Conservation (phyloP, 768 basidiomycete species). For the Rickenella mellea region DNA sequence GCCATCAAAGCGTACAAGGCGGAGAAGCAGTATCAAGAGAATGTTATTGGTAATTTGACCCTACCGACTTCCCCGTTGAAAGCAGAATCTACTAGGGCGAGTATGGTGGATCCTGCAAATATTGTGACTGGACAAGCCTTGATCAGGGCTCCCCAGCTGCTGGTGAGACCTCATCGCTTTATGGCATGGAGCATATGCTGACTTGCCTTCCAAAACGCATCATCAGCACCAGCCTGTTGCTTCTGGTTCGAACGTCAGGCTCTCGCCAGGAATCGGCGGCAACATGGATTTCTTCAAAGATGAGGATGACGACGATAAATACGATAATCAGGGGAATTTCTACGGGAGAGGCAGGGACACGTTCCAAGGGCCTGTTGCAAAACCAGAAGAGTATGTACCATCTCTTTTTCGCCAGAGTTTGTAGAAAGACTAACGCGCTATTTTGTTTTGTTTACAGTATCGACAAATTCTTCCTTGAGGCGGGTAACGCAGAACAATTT, state of each 20-base stretch:
- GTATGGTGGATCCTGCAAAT: slow-evolving; percentile 13
- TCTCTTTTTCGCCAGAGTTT: background rate
- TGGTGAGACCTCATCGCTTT: background rate
- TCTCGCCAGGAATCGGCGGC: slow-evolving; percentile 1
- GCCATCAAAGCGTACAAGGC: background rate
- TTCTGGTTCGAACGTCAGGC: slow-evolving; percentile 12
- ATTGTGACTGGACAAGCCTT: slow-evolving; percentile 5
- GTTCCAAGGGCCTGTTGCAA: slow-evolving; percentile 35
- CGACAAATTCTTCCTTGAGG: slow-evolving; percentile 41
- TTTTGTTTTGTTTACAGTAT: slow-evolving; percentile 26
- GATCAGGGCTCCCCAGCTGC: background rate
- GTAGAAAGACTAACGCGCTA: background rate
- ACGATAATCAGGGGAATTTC: slow-evolving; percentile 36
- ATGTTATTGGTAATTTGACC: too few relatives aligned
- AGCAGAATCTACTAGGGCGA: slow-evolving; percentile 11
- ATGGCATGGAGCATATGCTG: background rate
- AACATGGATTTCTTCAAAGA: slow-evolving; percentile 1
- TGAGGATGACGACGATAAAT: slow-evolving; percentile 16
- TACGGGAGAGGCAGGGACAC: slow-evolving; percentile 36
- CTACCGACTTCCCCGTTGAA: too few relatives aligned
- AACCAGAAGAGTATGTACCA: slow-evolving; percentile 38
- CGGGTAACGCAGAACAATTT: slow-evolving; percentile 49
- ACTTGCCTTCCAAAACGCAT: background rate
- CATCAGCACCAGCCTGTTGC: slow-evolving; percentile 5
- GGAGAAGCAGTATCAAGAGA: slow-evolving; percentile 9